Evolutionary conservation across 441 rosid genomes (phyloP).

Genomic region (Lepidium campestre): DNA sequence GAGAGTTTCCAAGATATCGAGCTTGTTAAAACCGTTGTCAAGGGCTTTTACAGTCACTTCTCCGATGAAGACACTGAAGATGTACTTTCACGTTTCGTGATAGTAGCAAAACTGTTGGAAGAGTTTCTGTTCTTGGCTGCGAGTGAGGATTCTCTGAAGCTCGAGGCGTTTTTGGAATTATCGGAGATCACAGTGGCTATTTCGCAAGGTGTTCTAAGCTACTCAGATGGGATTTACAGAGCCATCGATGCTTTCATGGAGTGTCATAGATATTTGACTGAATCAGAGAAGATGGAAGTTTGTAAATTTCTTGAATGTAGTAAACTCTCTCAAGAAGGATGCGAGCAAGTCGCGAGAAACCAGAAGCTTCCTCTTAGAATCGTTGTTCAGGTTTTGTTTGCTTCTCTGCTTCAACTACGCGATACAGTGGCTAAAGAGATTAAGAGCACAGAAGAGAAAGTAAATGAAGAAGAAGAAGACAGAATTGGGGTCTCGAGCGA

Average conservation of each 20-base stretch:
- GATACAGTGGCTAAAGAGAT: slow-evolving; percentile 40
- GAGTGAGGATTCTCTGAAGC: slow-evolving; percentile 49
- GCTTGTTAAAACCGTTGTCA: slow-evolving; percentile 55
- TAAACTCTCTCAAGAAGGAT: slow-evolving; percentile 63
- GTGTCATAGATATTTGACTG: slow-evolving; percentile 56
- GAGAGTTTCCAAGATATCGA: slow-evolving; percentile 39
- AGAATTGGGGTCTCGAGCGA: slow-evolving; percentile 6
- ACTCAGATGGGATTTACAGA: slow-evolving; percentile 62
- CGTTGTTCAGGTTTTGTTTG: slow-evolving; percentile 47
- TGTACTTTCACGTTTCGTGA: slow-evolving; percentile 25
- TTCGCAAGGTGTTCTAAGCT: slow-evolving; percentile 40
- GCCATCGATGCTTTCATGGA: slow-evolving; percentile 70
- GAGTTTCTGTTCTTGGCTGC: slow-evolving; percentile 47
- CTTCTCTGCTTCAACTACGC: slow-evolving; percentile 56
- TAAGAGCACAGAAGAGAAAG: slow-evolving; percentile 21
- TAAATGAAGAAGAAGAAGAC: slow-evolving; percentile 25
- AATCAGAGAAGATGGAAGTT: slow-evolving; percentile 57
- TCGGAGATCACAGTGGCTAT: slow-evolving; percentile 50
- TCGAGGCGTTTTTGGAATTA: slow-evolving; percentile 39
- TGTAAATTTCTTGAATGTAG: slow-evolving; percentile 61
- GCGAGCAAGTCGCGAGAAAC: slow-evolving; percentile 56
- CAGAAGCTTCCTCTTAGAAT: slow-evolving; percentile 67
- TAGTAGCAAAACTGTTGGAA: slow-evolving; percentile 63
- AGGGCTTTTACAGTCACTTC: slow-evolving; percentile 42
- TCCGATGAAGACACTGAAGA: slow-evolving; percentile 15